These are phyloP conservation scores for Aphanomyces cochlioides DNA, from an alignment of 352 stramenopile species.

Conservation along the genomic window DNA sequence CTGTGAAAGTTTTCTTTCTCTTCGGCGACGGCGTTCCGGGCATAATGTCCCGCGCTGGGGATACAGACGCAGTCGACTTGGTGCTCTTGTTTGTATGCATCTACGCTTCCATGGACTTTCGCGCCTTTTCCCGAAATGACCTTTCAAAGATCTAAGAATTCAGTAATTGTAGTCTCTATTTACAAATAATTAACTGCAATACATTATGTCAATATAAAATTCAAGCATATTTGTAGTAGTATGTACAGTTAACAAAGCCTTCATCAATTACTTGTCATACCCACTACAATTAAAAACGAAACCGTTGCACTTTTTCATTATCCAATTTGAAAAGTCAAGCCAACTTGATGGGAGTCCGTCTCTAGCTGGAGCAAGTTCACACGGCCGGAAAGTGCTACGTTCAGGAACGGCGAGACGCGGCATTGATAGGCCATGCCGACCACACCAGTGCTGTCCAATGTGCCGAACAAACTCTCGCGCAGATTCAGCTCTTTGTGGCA, in stretches of 20 bases:
- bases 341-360: slow-evolving; percentile 30
- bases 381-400: slow-evolving; percentile 26
- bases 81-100: slow-evolving; percentile 13
- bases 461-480: slow-evolving; percentile 20
- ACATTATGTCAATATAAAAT: not conserved
- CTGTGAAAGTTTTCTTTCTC: slow-evolving; percentile 29
- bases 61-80: not conserved
- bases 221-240: not conserved
- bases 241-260: not conserved
- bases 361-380: slow-evolving; percentile 27
- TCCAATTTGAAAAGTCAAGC: slow-evolving; percentile 28
- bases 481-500: slow-evolving; percentile 14
- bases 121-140: not conserved
- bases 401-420: slow-evolving; percentile 18
- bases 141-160: not conserved
- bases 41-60: not conserved
- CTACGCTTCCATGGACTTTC: not conserved
- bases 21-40: slow-evolving; percentile 24
- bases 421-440: slow-evolving; percentile 24
- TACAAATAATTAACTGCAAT: too few relatives aligned
- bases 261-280: not conserved
- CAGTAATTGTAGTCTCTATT: too few relatives aligned
- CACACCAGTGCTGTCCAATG: slow-evolving; percentile 21
- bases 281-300: slow-evolving; percentile 6
- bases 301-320: slow-evolving; percentile 4